Evolutionary conservation across 768 basidiomycete species (phyloP).

Genomic region (Fomitopsis pulvina): DNA sequence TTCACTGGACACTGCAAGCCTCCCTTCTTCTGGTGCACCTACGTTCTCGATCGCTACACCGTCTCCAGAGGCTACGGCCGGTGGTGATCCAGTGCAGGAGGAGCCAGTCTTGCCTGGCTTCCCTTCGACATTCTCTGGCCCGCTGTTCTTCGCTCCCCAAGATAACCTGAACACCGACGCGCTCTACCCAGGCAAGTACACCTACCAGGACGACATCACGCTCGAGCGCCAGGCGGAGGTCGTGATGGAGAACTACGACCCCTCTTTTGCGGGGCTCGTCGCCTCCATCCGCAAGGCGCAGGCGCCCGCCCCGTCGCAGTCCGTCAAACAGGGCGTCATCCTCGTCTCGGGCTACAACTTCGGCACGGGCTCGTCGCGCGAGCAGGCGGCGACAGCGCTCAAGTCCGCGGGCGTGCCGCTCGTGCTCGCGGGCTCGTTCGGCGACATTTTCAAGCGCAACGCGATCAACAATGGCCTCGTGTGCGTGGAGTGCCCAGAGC

Average conservation of each 20-base stretch:
- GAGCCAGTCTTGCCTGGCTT: constrained; percentile 79
- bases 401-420: constrained; percentile 90
- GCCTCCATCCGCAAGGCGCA: constrained; percentile 37
- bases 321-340: constrained; percentile 55
- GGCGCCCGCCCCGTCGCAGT: constrained; percentile 6
- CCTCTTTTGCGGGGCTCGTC: constrained; percentile 70
- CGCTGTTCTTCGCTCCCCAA: constrained; percentile 88
- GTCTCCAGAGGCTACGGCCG: constrained; percentile 22
- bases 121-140: constrained; percentile 76
- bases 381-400: constrained; percentile 97
- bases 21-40: constrained; percentile 48
- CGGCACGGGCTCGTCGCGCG: constrained; percentile 96
- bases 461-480: constrained; percentile 98
- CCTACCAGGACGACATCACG: constrained; percentile 98
- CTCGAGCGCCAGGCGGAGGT: constrained; percentile 90
- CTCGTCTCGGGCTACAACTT: constrained; percentile 96
- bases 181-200: constrained; percentile 98
- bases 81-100: constrained; percentile 23
- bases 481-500: constrained; percentile 87
- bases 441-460: constrained; percentile 99
- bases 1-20: constrained; percentile 43
- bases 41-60: constrained; percentile 46
- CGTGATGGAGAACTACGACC: constrained; percentile 99
- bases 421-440: constrained; percentile 96
- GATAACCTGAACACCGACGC: constrained; percentile 98